These are phyloP conservation scores for Ceratonia siliqua DNA, from an alignment of 306 rosid species.

Conservation along the genomic window DNA sequence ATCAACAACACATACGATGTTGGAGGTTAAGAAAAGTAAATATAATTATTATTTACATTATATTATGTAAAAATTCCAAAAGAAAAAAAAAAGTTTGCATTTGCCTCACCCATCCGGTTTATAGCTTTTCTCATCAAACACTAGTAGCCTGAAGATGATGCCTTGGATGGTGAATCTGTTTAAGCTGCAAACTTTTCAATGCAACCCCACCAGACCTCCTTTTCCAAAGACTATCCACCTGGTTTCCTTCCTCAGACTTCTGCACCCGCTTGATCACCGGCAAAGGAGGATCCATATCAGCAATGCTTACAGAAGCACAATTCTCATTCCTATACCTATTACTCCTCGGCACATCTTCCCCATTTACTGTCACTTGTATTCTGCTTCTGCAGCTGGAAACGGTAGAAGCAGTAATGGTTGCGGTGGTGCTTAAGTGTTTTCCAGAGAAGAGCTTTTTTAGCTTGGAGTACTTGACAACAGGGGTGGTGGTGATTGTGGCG, in stretches of 20 bases:
- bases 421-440: conserved; percentile 46
- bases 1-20: conserved; percentile 1
- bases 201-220: conserved; percentile 67
- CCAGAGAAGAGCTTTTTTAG: conserved; percentile 74
- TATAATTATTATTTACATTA: conserved; percentile 36
- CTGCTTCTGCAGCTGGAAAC: conserved; percentile 33
- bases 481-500: conserved; percentile 23
- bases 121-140: conserved; percentile 44
- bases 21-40: conserved; percentile 5
- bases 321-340: conserved; percentile 30
- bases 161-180: conserved; percentile 50
- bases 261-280: conserved; percentile 54
- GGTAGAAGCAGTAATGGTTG: conserved; percentile 30
- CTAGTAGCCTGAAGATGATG: conserved; percentile 59
- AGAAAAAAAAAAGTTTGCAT: conserved; percentile 1
- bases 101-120: conserved; percentile 7
- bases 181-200: conserved; percentile 59
- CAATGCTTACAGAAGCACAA: conserved; percentile 38
- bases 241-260: conserved; percentile 32
- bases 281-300: conserved; percentile 73
- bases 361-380: conserved; percentile 11
- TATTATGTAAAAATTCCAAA: conserved; percentile 2
- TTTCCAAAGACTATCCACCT: conserved; percentile 61
- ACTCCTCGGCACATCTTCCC: conserved; percentile 14
- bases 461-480: conserved; percentile 57